phyloP scores from a whole-genome alignment of 176 grass and related monocot genomes.

The Musa schizocarpa region DNA sequence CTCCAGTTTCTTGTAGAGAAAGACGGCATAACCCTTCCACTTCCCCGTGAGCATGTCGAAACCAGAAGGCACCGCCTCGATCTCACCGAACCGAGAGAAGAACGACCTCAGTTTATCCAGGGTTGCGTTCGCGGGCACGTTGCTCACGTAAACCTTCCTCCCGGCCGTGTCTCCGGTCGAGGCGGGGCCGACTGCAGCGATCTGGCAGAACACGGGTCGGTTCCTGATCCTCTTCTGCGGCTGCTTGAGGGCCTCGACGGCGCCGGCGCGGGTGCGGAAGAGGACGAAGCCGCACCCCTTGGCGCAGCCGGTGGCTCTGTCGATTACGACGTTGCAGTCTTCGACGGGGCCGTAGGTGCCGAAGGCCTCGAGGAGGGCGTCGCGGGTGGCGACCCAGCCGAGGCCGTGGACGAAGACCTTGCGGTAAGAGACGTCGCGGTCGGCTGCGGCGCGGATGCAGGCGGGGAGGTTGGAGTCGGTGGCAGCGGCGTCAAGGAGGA shows the following conservation, averaged over 20 bases:
- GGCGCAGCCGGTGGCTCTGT: slow-evolving; percentile 27
- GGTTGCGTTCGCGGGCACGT: slow-evolving; percentile 37
- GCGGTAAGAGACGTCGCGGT: slow-evolving; percentile 33
- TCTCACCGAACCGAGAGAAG: slow-evolving; percentile 49
- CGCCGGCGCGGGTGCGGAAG: slow-evolving; percentile 40
- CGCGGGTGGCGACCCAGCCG: slow-evolving; percentile 24
- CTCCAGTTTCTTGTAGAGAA: slow-evolving; percentile 45
- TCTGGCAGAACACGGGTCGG: slow-evolving; percentile 31
- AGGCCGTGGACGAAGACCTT: slow-evolving; percentile 56
- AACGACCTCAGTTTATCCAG: slow-evolving; percentile 44
- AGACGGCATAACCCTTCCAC: slow-evolving; percentile 48
- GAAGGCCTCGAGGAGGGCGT: slow-evolving; percentile 27
- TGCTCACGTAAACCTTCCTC: slow-evolving; percentile 68
- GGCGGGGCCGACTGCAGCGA: slow-evolving; percentile 27
- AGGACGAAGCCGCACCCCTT: slow-evolving; percentile 65
- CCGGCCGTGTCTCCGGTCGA: slow-evolving; percentile 15
- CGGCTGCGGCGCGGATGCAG: slow-evolving; percentile 29
- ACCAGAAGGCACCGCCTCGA: slow-evolving; percentile 52
- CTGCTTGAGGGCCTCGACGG: slow-evolving; percentile 33
- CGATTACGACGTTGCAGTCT: slow-evolving; percentile 41
- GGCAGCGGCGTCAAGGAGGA: slow-evolving; percentile 37
- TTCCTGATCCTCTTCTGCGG: slow-evolving; percentile 28
- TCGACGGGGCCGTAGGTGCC: slow-evolving; percentile 29
- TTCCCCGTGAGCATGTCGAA: slow-evolving; percentile 39
- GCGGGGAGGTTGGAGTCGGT: slow-evolving; percentile 27